Conservation (phyloP, 2,329 filamentous ascomycete genomes). For the Arthrinium phaeospermum region DNA sequence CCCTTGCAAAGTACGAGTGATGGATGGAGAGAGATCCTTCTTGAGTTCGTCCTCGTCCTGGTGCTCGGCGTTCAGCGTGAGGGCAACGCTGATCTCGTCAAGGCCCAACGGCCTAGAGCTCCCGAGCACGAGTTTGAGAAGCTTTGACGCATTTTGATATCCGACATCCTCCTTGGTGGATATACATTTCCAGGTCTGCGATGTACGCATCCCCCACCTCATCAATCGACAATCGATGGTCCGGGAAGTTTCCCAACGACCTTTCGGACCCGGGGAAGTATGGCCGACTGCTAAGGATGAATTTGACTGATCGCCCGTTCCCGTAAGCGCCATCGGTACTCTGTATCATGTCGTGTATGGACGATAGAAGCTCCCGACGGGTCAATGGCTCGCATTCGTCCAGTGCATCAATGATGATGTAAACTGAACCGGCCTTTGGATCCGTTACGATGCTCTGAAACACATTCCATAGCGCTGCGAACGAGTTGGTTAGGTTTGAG, state of each 20-base stretch:
- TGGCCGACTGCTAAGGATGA: slow-evolving; percentile 41
- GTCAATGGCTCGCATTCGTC: slow-evolving; percentile 44
- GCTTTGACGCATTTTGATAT: slow-evolving; percentile 35
- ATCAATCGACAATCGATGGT: slow-evolving; percentile 31
- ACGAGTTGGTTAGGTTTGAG: slow-evolving; percentile 39
- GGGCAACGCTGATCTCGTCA: slow-evolving; percentile 42
- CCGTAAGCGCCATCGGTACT: slow-evolving; percentile 22
- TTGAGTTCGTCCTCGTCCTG: slow-evolving; percentile 30
- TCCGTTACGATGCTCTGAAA: slow-evolving; percentile 41
- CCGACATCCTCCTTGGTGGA: slow-evolving; percentile 38
- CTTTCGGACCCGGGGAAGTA: slow-evolving; percentile 26
- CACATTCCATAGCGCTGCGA: slow-evolving; percentile 42
- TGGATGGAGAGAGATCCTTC: slow-evolving; percentile 33
- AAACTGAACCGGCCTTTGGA: slow-evolving; percentile 34
- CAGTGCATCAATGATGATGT: slow-evolving; percentile 44
- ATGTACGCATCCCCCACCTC: slow-evolving; percentile 29
- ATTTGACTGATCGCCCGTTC: slow-evolving; percentile 36
- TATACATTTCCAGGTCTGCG: slow-evolving; percentile 40
- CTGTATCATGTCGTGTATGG: slow-evolving; percentile 31
- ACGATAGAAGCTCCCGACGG: slow-evolving; percentile 33
- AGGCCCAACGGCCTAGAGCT: slow-evolving; percentile 41
- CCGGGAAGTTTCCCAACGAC: neutral
- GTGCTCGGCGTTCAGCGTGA: slow-evolving; percentile 35
- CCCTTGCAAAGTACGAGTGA: slow-evolving; percentile 37
- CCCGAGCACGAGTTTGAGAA: slow-evolving; percentile 41